A percentile compares a stretch with the other conserved stretches of the same genome.
These are phyloP conservation scores for Lentinus tigrinus DNA, from an alignment of 768 basidiomycete species.

Conservation along the genomic window DNA sequence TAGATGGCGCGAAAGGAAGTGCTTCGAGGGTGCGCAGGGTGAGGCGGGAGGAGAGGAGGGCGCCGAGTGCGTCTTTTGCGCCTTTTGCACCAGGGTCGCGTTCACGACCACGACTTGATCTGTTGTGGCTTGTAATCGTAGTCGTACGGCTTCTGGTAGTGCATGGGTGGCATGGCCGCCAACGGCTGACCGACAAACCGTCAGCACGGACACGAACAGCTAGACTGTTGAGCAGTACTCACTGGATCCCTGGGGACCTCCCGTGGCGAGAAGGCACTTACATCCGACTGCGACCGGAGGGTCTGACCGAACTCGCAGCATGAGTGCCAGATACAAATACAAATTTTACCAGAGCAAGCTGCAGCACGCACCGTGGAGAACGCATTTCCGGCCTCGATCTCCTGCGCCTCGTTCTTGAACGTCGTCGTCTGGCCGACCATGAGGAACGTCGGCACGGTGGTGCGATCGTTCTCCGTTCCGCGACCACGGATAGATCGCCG, in stretches of 20 bases:
- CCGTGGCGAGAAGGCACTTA: conserved; percentile 1
- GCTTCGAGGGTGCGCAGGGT: neutral
- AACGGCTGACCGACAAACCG: neutral
- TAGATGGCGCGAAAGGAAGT: neutral
- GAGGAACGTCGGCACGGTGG: conserved; percentile 28
- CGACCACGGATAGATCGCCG: conserved; percentile 51
- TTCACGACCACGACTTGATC: neutral
- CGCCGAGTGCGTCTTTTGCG: neutral
- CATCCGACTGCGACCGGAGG: neutral
- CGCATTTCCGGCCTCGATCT: conserved; percentile 8
- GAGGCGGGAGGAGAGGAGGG: neutral
- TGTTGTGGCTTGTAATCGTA: neutral
- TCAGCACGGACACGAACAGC: neutral
- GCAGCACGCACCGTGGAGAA: conserved; percentile 8
- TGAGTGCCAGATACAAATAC: too few relatives aligned
- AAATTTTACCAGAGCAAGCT: too few relatives aligned
- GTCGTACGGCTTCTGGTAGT: conserved; percentile 6
- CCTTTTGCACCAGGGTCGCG: neutral
- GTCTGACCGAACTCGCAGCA: too few relatives aligned
- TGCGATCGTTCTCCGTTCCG: conserved; percentile 46
- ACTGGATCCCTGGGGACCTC: conserved; percentile 13
- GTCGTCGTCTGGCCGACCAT: conserved; percentile 27
- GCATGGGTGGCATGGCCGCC: conserved; percentile 2
- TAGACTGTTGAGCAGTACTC: neutral
- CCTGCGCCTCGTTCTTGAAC: conserved; percentile 9